A percentile compares a stretch with the other conserved stretches of the same genome.
Conservation (phyloP, 140 eudicot species). For the Oenanthe javanica region DNA sequence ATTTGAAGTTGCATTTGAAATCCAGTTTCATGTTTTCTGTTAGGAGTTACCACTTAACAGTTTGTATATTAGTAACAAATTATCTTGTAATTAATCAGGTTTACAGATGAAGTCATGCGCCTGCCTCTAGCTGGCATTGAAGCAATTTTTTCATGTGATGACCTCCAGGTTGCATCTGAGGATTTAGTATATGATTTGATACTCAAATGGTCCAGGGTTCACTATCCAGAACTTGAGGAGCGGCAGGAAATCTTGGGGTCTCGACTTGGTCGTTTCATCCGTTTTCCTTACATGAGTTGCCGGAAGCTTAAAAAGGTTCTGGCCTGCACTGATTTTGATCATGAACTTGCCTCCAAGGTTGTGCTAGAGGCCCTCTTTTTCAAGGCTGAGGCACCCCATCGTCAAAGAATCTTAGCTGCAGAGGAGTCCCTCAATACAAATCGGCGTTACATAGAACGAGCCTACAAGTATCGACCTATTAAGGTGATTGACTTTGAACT, state of each 20-base stretch:
- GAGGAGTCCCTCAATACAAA: conserved; percentile 41
- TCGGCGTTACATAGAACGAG: conserved; percentile 54
- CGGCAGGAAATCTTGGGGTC: conserved; percentile 64
- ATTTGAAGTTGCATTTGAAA: background rate
- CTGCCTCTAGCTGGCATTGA: conserved; percentile 83
- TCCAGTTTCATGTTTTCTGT: background rate
- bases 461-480: conserved; percentile 84
- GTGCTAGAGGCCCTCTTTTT: conserved; percentile 80
- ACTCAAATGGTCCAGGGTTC: conserved; percentile 64
- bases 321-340: conserved; percentile 68
- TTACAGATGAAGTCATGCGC: conserved; percentile 62
- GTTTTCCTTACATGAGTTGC: conserved; percentile 89
- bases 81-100: conserved; percentile 28
- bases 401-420: conserved; percentile 56
- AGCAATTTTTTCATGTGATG: conserved; percentile 72
- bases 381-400: conserved; percentile 80
- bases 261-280: conserved; percentile 66
- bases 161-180: conserved; percentile 86
- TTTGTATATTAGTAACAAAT: no score
- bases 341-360: conserved; percentile 53
- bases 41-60: background rate
- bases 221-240: conserved; percentile 61
- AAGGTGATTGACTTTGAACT: conserved; percentile 72
- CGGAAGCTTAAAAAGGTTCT: conserved; percentile 72
- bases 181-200: conserved; percentile 78